Base-by-base conservation (phyloP, 176 grass and related monocot species). In the Oryza meridionalis region DNA sequence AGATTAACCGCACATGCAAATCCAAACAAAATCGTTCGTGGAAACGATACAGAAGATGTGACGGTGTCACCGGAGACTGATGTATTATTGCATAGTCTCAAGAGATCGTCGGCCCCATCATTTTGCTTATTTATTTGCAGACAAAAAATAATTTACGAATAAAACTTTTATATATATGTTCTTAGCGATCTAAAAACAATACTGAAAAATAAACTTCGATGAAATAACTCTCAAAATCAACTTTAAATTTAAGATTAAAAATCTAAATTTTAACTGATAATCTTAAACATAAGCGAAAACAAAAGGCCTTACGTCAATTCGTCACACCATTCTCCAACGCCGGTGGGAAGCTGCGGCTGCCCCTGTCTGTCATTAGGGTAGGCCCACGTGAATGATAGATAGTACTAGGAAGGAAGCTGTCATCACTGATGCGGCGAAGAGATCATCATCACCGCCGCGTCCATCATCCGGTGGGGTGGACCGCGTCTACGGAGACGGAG, bases 401-500 rank as follows among this genome's bases (percentile, higher is more conserved):
- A 2, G 29, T 31, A 31, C 29, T 31, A 31, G 2, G 29, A 31
- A 31, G 2, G 78, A 51, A 84, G 29, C 38, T 27, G 77, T 81
- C 77, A 72, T 12, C 5, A 82, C 65, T 85, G 71, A 89, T 35
- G 83, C 78, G 13, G 11, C 43, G 69, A 15, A n/a, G 61, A 69
- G 37, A 21, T 61, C 70, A 69, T 17, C 16, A 14, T 46, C 69
- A 67, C 35, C 46, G 24, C 5, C 62, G 31, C 73, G 74, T 67
- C 80, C 86, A 78, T 16, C 2, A 27, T 45, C 35, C 6, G 12
- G 71, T 72, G 0, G 47, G 50, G 21, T 77, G 78, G 66, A 66
- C 55, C 78, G 67, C 15, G 72, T 77, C 83, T 53, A 85, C 72
- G 19, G 26, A 84, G 21, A 14, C 51, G 17, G 51, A 58, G 15